Percentiles rank a stretch among this genome's conserved stretches.
Evolutionary conservation across 352 stramenopile species (phyloP).

Genomic region (Globisporangium mamillatum): DNA sequence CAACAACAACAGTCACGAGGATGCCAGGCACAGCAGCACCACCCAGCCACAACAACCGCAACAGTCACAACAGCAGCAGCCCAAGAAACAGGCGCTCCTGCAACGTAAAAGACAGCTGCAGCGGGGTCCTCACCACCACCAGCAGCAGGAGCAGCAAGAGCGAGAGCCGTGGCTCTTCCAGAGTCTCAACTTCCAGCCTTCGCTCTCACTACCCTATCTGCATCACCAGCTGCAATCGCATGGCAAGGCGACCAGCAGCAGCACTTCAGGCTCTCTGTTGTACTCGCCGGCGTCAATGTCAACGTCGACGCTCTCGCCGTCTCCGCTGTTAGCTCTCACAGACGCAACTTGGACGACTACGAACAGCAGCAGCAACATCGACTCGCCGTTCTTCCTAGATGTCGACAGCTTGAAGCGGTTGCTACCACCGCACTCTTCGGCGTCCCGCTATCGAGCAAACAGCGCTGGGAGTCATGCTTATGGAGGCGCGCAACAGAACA

Average conservation of each 20-base stretch:
- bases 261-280: background rate
- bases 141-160: constrained; percentile 13
- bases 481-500: constrained; percentile 15
- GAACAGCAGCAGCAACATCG: constrained; percentile 11
- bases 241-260: background rate
- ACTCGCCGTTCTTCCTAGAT: constrained; percentile 66
- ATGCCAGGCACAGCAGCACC: background rate
- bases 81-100: constrained; percentile 30
- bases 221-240: background rate
- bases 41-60: background rate
- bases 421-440: constrained; percentile 26
- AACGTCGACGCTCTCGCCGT: background rate
- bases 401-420: constrained; percentile 61
- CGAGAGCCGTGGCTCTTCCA: constrained; percentile 75
- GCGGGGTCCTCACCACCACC: background rate
- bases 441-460: constrained; percentile 18
- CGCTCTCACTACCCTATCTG: constrained; percentile 11
- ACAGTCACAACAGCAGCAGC: background rate
- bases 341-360: constrained; percentile 3
- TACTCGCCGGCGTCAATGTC: constrained; percentile 7
- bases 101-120: constrained; percentile 23
- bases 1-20: constrained; percentile 2
- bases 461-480: constrained; percentile 10
- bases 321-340: background rate
- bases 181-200: constrained; percentile 38